phyloP scores from a whole-genome alignment of 768 basidiomycete genomes.

The Mycena amicta region DNA sequence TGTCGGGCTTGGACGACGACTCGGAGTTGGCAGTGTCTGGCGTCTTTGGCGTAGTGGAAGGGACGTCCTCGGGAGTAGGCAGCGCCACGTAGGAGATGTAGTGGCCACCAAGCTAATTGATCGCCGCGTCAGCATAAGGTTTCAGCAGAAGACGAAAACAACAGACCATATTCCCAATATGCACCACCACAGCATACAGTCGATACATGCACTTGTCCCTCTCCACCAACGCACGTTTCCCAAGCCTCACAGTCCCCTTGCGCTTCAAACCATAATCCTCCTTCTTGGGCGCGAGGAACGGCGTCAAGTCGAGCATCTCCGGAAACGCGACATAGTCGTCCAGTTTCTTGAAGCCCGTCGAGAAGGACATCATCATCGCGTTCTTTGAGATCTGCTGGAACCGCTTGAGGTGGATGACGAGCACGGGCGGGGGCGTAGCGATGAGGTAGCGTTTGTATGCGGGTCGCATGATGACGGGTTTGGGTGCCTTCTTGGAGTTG shows the following conservation, averaged over 20 bases:
- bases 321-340: constrained; percentile 94
- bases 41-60: constrained; percentile 4
- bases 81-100: constrained; percentile 86
- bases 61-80: constrained; percentile 34
- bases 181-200: constrained; percentile 81
- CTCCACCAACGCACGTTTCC: constrained; percentile 31
- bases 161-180: constrained; percentile 85
- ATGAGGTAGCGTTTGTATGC: constrained; percentile 97
- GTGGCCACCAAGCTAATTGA: constrained; percentile 77
- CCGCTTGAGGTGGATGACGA: constrained; percentile 91
- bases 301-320: constrained; percentile 79
- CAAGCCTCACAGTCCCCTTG: constrained; percentile 21
- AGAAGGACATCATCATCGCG: constrained; percentile 58
- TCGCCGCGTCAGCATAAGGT: constrained; percentile 12
- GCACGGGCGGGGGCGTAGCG: constrained; percentile 78
- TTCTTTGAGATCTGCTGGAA: constrained; percentile 83
- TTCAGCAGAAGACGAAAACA: constrained; percentile 2
- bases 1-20: constrained; percentile 14
- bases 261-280: constrained; percentile 65
- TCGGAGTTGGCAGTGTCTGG: constrained; percentile 9
- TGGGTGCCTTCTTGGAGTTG: constrained; percentile 34
- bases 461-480: constrained; percentile 75
- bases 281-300: constrained; percentile 82
- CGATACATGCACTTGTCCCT: constrained; percentile 59
- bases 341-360: constrained; percentile 81